These are phyloP conservation scores for Candida hispaniensis DNA, from an alignment of 805 yeast species.

Conservation along the genomic window DNA sequence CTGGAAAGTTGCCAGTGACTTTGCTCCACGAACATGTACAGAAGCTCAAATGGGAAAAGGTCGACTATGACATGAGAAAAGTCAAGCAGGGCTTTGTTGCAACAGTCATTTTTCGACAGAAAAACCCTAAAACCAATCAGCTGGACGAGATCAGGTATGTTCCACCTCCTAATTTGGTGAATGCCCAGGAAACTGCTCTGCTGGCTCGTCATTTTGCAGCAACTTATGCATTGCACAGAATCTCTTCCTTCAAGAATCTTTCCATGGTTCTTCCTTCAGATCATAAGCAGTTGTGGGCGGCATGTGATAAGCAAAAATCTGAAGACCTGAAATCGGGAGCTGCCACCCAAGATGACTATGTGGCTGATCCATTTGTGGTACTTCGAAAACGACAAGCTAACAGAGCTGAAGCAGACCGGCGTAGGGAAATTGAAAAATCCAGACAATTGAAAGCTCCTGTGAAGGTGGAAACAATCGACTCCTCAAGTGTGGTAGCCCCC, in stretches of 20 bases:
- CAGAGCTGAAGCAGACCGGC: constrained; percentile 29
- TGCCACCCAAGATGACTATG: constrained; percentile 43
- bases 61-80: constrained; percentile 58
- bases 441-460: constrained; percentile 1
- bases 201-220: constrained; percentile 91
- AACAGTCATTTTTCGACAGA: constrained; percentile 52
- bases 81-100: constrained; percentile 52
- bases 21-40: constrained; percentile 80
- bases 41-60: constrained; percentile 81
- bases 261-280: constrained; percentile 80
- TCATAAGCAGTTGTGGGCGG: constrained; percentile 70
- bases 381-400: constrained; percentile 41
- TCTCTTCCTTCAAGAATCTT: constrained; percentile 70
- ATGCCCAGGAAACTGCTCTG: constrained; percentile 66
- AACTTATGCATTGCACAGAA: constrained; percentile 70
- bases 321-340: constrained; percentile 38
- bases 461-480: neutral
- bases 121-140: constrained; percentile 74
- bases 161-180: constrained; percentile 41
- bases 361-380: constrained; percentile 67
- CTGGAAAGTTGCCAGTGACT: constrained; percentile 87
- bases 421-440: constrained; percentile 9
- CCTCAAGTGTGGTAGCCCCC: too few species aligned
- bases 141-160: constrained; percentile 44
- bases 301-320: constrained; percentile 52